Conservation (phyloP, 352 stramenopile genomes). For the Pythium aphanidermatum region DNA sequence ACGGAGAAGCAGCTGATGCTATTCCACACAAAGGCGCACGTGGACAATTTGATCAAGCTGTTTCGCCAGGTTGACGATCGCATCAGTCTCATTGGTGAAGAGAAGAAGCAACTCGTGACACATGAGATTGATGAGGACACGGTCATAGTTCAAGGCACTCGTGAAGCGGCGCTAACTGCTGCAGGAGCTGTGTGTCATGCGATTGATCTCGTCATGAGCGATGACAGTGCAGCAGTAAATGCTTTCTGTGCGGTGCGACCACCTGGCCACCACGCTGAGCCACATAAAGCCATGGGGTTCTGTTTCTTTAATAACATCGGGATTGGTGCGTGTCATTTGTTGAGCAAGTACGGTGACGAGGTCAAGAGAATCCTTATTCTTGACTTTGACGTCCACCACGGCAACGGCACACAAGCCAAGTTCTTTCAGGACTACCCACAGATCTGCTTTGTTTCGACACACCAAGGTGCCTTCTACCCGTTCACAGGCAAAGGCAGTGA, state of each 20-base stretch:
- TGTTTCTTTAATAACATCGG: slow-evolving; percentile 87
- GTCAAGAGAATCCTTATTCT: slow-evolving; percentile 63
- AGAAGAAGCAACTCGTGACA: neutral
- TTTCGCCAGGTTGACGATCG: slow-evolving; percentile 9
- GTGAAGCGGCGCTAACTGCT: slow-evolving; percentile 25
- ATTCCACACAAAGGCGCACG: slow-evolving; percentile 29
- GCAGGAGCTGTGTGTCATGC: slow-evolving; percentile 30
- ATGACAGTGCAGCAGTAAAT: slow-evolving; percentile 13
- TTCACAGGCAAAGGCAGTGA: slow-evolving; percentile 34
- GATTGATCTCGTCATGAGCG: slow-evolving; percentile 35
- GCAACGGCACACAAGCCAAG: slow-evolving; percentile 82
- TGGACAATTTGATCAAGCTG: slow-evolving; percentile 21
- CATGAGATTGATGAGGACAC: slow-evolving; percentile 34
- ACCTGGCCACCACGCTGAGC: slow-evolving; percentile 83
- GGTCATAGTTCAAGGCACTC: slow-evolving; percentile 23
- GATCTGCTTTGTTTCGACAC: slow-evolving; percentile 39
- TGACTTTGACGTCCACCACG: slow-evolving; percentile 90
- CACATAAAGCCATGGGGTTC: slow-evolving; percentile 65
- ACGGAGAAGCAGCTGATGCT: slow-evolving; percentile 24
- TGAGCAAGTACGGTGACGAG: slow-evolving; percentile 28
- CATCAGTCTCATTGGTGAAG: neutral
- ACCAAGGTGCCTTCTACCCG: slow-evolving; percentile 67
- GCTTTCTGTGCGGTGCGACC: slow-evolving; percentile 65
- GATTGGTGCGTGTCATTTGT: slow-evolving; percentile 55
- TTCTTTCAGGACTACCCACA: slow-evolving; percentile 51